Conservation (phyloP, 441 rosid genomes). For the Erysimum pusillum region DNA sequence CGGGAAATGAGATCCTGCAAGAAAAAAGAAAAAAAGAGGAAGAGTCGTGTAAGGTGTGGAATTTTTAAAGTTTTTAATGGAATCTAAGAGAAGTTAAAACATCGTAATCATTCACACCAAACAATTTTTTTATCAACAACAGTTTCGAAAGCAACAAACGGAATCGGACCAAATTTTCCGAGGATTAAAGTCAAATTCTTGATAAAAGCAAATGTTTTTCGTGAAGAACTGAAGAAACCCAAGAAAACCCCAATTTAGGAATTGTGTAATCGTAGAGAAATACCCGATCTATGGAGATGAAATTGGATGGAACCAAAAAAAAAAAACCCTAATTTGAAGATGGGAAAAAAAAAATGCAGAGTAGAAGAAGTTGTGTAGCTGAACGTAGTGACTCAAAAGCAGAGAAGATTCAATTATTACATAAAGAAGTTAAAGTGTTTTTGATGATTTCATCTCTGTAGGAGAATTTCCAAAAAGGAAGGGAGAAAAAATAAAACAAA, state of each 20-base stretch:
- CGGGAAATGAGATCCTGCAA: conserved; percentile 45
- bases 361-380: conserved; percentile 25
- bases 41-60: conserved; percentile 46
- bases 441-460: conserved; percentile 42
- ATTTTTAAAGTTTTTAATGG: conserved; percentile 24
- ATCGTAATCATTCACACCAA: conserved; percentile 40
- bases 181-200: conserved; percentile 37
- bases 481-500: not conserved
- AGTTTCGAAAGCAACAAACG: conserved; percentile 43
- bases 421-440: conserved; percentile 6
- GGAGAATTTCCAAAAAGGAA: conserved; percentile 28
- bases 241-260: conserved; percentile 19
- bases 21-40: not conserved
- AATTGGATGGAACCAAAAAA: conserved; percentile 5
- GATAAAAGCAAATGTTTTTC: conserved; percentile 30
- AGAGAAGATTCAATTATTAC: conserved; percentile 40
- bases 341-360: conserved; percentile 34
- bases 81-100: conserved; percentile 40
- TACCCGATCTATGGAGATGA: not conserved
- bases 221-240: conserved; percentile 29
- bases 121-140: conserved; percentile 25
- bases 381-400: conserved; percentile 41
- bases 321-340: conserved; percentile 19
- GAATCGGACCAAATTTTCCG: conserved; percentile 27
- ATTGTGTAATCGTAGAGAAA: conserved; percentile 19